phyloP scores from a whole-genome alignment of 345 rosid genomes.

The Abelmoschus esculentus region DNA sequence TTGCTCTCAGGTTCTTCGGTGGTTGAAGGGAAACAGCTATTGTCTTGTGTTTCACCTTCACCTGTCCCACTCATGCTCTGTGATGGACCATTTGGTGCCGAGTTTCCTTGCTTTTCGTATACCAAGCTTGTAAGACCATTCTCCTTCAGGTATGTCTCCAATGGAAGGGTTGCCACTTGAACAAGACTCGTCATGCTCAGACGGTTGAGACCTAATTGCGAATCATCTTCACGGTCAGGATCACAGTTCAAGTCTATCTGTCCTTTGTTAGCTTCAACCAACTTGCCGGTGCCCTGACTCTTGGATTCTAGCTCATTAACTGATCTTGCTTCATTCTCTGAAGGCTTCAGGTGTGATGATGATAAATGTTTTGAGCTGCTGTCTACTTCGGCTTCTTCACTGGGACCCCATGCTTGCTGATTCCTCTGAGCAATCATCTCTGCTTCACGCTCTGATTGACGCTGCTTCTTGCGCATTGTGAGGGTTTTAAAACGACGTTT shows the following conservation, averaged over 20 bases:
- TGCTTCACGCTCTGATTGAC: slow-evolving; percentile 74
- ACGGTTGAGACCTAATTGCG: slow-evolving; percentile 21
- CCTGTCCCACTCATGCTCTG: slow-evolving; percentile 22
- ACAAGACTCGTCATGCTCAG: slow-evolving; percentile 79
- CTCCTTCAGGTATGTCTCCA: slow-evolving; percentile 79
- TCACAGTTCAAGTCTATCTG: slow-evolving; percentile 73
- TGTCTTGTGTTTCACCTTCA: slow-evolving; percentile 32
- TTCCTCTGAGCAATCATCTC: slow-evolving; percentile 76
- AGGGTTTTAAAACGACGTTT: slow-evolving; percentile 91
- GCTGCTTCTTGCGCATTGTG: slow-evolving; percentile 88
- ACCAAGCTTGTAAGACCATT: slow-evolving; percentile 54
- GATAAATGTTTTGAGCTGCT: slow-evolving; percentile 48
- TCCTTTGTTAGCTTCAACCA: slow-evolving; percentile 42
- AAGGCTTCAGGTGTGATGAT: slow-evolving; percentile 28
- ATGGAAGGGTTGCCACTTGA: slow-evolving; percentile 72
- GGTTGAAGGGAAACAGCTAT: slow-evolving; percentile 22
- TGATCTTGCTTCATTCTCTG: slow-evolving; percentile 43
- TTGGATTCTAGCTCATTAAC: slow-evolving; percentile 37
- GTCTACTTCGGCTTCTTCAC: slow-evolving; percentile 72
- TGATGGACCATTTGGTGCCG: slow-evolving; percentile 25
- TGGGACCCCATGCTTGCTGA: slow-evolving; percentile 39
- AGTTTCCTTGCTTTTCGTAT: slow-evolving; percentile 36
- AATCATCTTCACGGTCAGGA: slow-evolving; percentile 53
- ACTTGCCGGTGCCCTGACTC: slow-evolving; percentile 33
- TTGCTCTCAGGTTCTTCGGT: slow-evolving; percentile 32